phyloP scores from a whole-genome alignment of 306 rosid genomes.

The Hylodesmum podocarpum region DNA sequence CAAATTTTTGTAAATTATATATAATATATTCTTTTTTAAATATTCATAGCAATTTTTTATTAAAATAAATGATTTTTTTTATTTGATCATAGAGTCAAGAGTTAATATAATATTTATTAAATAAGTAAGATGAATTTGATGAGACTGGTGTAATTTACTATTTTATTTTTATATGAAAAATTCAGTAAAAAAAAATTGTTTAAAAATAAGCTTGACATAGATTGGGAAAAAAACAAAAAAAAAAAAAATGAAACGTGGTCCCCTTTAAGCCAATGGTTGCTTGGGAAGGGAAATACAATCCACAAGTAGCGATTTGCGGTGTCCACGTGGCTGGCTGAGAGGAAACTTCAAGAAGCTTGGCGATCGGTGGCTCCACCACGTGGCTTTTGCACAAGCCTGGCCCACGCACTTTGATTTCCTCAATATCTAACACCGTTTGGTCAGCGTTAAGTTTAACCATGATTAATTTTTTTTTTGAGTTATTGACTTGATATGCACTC shows the following conservation, averaged over 20 bases:
- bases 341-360: slow-evolving; percentile 30
- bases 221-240: neutral
- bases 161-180: neutral
- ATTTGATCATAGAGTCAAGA: too few relatives aligned
- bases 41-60: too few relatives aligned
- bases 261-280: slow-evolving; percentile 6
- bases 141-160: too few relatives aligned
- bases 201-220: neutral
- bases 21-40: too few relatives aligned
- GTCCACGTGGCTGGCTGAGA: slow-evolving; percentile 47
- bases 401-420: neutral
- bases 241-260: neutral
- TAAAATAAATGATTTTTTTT: too few relatives aligned
- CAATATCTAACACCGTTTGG: slow-evolving; percentile 31
- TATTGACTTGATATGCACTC: neutral
- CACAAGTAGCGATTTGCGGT: neutral
- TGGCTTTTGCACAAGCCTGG: slow-evolving; percentile 8
- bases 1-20: too few relatives aligned
- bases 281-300: neutral
- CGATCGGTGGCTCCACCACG: slow-evolving; percentile 40
- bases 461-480: neutral
- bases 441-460: slow-evolving; percentile 34
- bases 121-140: too few relatives aligned
- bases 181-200: neutral
- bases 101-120: too few relatives aligned